phyloP scores from a whole-genome alignment of 495 filamentous ascomycete species.

The Halenospora varia region DNA sequence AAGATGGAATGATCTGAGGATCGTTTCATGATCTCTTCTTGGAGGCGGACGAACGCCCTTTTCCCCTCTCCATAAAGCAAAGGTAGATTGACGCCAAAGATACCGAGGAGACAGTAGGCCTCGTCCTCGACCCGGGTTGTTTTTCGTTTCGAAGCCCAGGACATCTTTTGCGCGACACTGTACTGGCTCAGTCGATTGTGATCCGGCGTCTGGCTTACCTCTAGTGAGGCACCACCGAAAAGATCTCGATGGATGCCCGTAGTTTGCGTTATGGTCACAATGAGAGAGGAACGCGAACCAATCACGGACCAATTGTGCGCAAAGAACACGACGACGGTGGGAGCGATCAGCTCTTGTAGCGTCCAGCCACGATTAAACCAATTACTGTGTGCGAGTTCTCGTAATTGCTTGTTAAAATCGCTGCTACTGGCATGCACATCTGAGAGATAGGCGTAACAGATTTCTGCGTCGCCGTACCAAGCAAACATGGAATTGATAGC shows the following conservation, averaged over 20 bases:
- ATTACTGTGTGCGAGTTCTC: not conserved
- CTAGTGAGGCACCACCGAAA: slow-evolving; percentile 4
- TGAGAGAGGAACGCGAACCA: slow-evolving; percentile 23
- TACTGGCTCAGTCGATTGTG: not conserved
- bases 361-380: slow-evolving; percentile 18
- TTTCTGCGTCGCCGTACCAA: not conserved
- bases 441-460: slow-evolving; percentile 23
- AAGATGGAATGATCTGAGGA: slow-evolving; percentile 1
- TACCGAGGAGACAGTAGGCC: slow-evolving; percentile 27
- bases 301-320: slow-evolving; percentile 20
- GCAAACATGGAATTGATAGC: slow-evolving; percentile 37
- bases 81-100: slow-evolving; percentile 22
- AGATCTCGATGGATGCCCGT: too few relatives aligned
- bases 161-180: slow-evolving; percentile 19
- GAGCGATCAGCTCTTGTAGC: slow-evolving; percentile 30
- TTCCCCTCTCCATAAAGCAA: slow-evolving; percentile 27
- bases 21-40: slow-evolving; percentile 23
- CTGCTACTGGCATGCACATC: slow-evolving; percentile 1
- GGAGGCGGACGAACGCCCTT: slow-evolving; percentile 18
- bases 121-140: slow-evolving; percentile 26
- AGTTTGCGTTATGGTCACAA: too few relatives aligned
- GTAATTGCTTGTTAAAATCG: not conserved
- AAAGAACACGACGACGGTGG: slow-evolving; percentile 21
- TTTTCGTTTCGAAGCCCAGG: slow-evolving; percentile 16
- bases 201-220: too few relatives aligned